Evolutionary conservation across 352 stramenopile genomes (phyloP).

Genomic region (Phytophthora tubulina): DNA sequence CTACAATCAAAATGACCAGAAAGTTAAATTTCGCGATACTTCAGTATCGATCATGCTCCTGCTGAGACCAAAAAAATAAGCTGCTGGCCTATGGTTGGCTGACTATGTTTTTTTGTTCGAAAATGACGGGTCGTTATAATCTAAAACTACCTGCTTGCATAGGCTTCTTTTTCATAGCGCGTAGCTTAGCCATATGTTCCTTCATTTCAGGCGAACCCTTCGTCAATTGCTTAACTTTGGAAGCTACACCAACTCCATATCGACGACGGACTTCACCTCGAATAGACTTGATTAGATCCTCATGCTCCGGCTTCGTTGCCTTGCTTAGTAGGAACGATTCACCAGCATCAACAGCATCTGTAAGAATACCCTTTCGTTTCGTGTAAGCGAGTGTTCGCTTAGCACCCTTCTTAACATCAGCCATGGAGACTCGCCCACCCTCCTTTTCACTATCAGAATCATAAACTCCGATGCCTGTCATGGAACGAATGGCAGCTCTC

Average conservation of each 20-base stretch:
- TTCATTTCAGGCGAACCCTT: conserved; percentile 14
- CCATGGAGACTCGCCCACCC: neutral
- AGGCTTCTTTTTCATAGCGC: conserved; percentile 4
- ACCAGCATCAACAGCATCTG: conserved; percentile 15
- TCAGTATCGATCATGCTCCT: conserved; percentile 14
- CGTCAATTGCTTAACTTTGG: neutral
- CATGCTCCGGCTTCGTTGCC: conserved; percentile 22
- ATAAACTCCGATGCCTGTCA: conserved; percentile 16
- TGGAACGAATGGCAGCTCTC: neutral
- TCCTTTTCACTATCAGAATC: conserved; percentile 16
- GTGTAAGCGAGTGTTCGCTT: neutral
- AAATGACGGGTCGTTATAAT: conserved; percentile 1
- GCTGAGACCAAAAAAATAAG: conserved; percentile 13
- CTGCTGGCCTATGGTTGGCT: no score
- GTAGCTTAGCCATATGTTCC: conserved; percentile 9
- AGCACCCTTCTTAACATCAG: conserved; percentile 15
- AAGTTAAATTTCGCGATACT: neutral
- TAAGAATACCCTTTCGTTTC: conserved; percentile 17
- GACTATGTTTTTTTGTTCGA: conserved; percentile 8
- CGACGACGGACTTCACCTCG: neutral
- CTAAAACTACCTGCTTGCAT: conserved; percentile 4
- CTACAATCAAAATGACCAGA: neutral
- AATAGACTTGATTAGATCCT: conserved; percentile 12
- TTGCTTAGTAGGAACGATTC: conserved; percentile 13
- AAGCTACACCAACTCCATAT: conserved; percentile 30